Evolutionary conservation across 768 basidiomycete species (phyloP), one percentile per base, ranked within the genome.

Genomic region (Dentipellis fragilis): DNA sequence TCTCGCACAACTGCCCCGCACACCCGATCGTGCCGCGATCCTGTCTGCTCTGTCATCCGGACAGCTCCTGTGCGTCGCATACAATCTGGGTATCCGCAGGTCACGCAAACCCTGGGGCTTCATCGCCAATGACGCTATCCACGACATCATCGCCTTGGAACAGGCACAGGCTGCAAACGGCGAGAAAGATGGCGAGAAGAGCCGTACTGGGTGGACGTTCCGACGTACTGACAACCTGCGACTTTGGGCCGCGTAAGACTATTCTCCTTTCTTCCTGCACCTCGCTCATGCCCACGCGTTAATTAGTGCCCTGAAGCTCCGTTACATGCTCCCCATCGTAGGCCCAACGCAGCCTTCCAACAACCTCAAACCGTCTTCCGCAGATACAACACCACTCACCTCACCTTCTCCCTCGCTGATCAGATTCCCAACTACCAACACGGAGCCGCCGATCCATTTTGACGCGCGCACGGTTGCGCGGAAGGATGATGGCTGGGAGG

Each of bases 71-170:
- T 94, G 92, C 62, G 66, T 75, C 2, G 84, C 88, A 0, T 93
- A 92, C 71, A 95, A 94, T 67, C 68, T 78, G 10, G 85, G 81
- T 29, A 86, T 94, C 0, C 80, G 93, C 22, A 80, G 81, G 57
- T 92, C 89, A 8, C 81, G 80, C 49, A 81, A 86, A 60, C 89
- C 89, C 0, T 95, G 91, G 90, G 93, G 92, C 0, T 94, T 85
- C 68, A 85, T 94, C 55, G 87, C 78, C 58, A 70, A 76, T 46
- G 82, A 86, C 55, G 80, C 82, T 2, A 81, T 95, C 16, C 93
- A 94, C 63, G 89, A 91, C 63, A 83, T 94, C 48, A 67, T 83
- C 17, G 73, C 78, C 2, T 77, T 90, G 14, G 87, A 89, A 65
- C n/a, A n/a, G n/a, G 71, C 69, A 54, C 74, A 76, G 0, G 72